Percentiles rank a stretch among this genome's conserved stretches.
These are phyloP conservation scores for Leucaena leucocephala DNA, from an alignment of 306 rosid genomes.

Conservation along the genomic window DNA sequence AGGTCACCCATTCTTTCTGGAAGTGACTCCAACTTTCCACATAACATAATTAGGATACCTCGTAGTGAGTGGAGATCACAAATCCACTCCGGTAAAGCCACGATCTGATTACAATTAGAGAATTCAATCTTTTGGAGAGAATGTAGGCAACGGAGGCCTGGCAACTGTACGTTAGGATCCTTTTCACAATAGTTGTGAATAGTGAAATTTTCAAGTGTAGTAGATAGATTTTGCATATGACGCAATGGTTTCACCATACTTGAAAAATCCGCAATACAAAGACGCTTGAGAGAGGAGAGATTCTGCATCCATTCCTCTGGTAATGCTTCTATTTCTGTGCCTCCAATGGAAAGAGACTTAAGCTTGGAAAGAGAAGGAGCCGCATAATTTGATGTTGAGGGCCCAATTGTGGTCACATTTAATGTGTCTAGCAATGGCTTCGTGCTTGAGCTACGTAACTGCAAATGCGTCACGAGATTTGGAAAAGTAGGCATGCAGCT, in stretches of 20 bases:
- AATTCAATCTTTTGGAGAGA: not conserved
- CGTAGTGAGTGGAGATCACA: not conserved
- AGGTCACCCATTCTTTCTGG: not conserved
- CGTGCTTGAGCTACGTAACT: not conserved
- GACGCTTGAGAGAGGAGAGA: not conserved
- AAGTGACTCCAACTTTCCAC: not conserved
- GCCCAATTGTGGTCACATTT: not conserved
- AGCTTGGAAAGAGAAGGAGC: not conserved
- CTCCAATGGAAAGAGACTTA: not conserved
- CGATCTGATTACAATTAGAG: not conserved
- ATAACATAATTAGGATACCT: accelerated
- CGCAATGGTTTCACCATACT: not conserved
- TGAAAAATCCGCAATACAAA: accelerated
- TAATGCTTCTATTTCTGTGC: not conserved
- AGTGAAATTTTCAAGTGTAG: not conserved
- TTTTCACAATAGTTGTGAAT: not conserved
- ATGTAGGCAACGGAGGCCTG: not conserved
- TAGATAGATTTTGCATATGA: not conserved
- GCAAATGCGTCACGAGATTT: not conserved
- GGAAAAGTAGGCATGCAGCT: not conserved
- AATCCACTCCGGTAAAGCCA: not conserved
- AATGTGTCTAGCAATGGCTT: not conserved
- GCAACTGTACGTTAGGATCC: not conserved
- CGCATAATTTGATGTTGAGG: not conserved
- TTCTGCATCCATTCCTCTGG: not conserved